phyloP scores from a whole-genome alignment of 2,329 filamentous ascomycete genomes.

The Diaporthe sp. region DNA sequence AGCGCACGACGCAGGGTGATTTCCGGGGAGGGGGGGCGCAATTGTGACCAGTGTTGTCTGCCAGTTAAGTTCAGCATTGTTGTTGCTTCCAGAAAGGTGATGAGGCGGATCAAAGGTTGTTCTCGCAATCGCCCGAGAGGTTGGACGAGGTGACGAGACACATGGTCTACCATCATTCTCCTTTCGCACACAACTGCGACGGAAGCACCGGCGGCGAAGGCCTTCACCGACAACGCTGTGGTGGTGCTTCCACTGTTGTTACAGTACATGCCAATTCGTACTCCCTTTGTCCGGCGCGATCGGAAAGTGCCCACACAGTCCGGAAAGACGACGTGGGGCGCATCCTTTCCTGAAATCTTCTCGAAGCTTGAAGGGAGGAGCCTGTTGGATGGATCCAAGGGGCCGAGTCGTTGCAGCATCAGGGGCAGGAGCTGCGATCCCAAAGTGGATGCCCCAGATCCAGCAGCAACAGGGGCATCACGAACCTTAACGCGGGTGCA shows the following conservation, averaged over 20 bases:
- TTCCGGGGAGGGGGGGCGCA: background rate
- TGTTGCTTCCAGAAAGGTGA: background rate
- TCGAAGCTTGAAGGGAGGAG: constrained; percentile 40
- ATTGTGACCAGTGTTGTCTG: background rate
- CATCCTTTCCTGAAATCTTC: constrained; percentile 41
- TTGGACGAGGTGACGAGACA: constrained; percentile 9
- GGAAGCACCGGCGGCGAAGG: constrained; percentile 19
- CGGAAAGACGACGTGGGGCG: constrained; percentile 34
- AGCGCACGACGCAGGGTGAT: constrained; percentile 20
- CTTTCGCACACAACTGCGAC: background rate
- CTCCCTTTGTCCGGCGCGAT: constrained; percentile 33
- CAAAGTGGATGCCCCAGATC: constrained; percentile 34
- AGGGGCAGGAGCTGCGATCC: constrained; percentile 34
- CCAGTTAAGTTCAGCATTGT: constrained; percentile 6
- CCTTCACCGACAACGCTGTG: constrained; percentile 22
- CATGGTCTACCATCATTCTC: background rate
- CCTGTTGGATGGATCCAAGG: constrained; percentile 24
- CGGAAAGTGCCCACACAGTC: constrained; percentile 39
- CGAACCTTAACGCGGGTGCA: constrained; percentile 37
- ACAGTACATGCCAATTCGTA: background rate
- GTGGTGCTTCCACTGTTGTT: constrained; percentile 21
- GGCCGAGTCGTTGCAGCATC: constrained; percentile 32
- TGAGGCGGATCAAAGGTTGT: background rate
- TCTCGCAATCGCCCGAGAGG: background rate
- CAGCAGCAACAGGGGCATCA: constrained; percentile 20